phyloP scores from a whole-genome alignment of 2,329 filamentous ascomycete species.

The Orbilia quercus region DNA sequence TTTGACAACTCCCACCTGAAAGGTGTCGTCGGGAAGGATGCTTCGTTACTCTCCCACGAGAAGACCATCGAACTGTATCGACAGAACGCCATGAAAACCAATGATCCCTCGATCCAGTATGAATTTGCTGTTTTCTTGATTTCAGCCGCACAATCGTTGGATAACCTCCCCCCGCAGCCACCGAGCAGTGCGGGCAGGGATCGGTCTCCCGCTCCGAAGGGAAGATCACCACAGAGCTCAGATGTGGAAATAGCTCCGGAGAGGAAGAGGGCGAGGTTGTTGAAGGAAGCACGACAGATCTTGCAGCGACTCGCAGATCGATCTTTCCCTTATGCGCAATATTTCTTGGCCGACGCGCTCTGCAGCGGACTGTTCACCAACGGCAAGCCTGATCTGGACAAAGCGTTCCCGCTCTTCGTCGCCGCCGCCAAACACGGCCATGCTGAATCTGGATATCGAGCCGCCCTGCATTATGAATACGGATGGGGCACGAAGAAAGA shows the following conservation, averaged over 20 bases:
- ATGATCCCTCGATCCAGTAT: slow-evolving; percentile 88
- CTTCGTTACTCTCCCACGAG: slow-evolving; percentile 87
- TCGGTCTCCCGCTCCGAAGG: slow-evolving; percentile 61
- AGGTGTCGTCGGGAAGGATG: slow-evolving; percentile 83
- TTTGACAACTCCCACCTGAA: slow-evolving; percentile 86
- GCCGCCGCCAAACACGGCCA: slow-evolving; percentile 96
- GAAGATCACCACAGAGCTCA: slow-evolving; percentile 58
- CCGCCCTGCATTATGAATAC: slow-evolving; percentile 95
- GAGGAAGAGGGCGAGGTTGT: slow-evolving; percentile 73
- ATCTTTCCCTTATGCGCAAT: slow-evolving; percentile 96
- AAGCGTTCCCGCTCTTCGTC: slow-evolving; percentile 91
- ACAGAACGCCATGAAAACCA: slow-evolving; percentile 96
- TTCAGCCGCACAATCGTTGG: slow-evolving; percentile 75
- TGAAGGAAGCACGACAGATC: slow-evolving; percentile 89
- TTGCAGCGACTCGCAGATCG: slow-evolving; percentile 85
- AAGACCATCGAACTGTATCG: slow-evolving; percentile 98
- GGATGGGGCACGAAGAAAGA: slow-evolving; percentile 95
- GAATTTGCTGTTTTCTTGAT: slow-evolving; percentile 96
- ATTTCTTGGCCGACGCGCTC: slow-evolving; percentile 94
- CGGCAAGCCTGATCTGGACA: slow-evolving; percentile 88
- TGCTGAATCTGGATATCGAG: slow-evolving; percentile 92
- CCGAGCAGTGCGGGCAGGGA: slow-evolving; percentile 45
- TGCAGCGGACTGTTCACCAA: slow-evolving; percentile 95
- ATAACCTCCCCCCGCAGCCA: slow-evolving; percentile 37
- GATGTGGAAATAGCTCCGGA: slow-evolving; percentile 66